These are phyloP conservation scores for Kurtzmaniella quercitrusa DNA, from an alignment of 1,139 yeast species.

Conservation along the genomic window DNA sequence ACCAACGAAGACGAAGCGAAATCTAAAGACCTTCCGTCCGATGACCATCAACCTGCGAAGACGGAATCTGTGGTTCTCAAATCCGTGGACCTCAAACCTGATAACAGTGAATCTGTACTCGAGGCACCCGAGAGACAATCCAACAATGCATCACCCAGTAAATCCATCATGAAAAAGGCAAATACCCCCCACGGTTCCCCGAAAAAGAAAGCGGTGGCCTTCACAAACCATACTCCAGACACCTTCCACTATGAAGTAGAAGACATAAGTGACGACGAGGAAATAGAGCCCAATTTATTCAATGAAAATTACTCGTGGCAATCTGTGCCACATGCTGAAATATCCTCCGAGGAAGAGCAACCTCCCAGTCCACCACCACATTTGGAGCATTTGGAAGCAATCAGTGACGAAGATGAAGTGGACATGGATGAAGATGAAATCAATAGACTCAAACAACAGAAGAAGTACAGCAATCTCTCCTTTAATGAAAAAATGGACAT, in stretches of 20 bases:
- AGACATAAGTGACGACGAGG: constrained; percentile 2
- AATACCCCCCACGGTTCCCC: constrained; percentile 26
- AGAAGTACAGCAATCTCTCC: constrained; percentile 26
- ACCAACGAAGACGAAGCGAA: not conserved
- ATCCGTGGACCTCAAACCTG: not conserved
- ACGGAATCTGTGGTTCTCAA: too few species aligned
- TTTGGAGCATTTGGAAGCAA: constrained; percentile 14
- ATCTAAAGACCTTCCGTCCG: too few species aligned
- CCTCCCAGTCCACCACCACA: constrained; percentile 31
- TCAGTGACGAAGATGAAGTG: constrained; percentile 8
- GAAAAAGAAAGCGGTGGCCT: constrained; percentile 35
- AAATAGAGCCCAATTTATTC: constrained; percentile 1
- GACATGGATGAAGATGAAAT: constrained; percentile 18
- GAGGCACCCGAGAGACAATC: constrained; percentile 3
- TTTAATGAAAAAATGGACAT: constrained; percentile 38
- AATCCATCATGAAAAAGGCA: constrained; percentile 36
- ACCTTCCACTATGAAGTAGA: constrained; percentile 27
- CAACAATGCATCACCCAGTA: constrained; percentile 28
- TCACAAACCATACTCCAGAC: constrained; percentile 29
- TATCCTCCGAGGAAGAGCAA: constrained; percentile 18
- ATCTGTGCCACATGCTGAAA: constrained; percentile 2
- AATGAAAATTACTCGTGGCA: constrained; percentile 5
- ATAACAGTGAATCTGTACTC: not conserved
- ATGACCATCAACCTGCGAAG: too few species aligned
- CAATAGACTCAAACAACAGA: constrained; percentile 15